phyloP scores from a whole-genome alignment of 352 stramenopile genomes.

The Phytophthora capsici region DNA sequence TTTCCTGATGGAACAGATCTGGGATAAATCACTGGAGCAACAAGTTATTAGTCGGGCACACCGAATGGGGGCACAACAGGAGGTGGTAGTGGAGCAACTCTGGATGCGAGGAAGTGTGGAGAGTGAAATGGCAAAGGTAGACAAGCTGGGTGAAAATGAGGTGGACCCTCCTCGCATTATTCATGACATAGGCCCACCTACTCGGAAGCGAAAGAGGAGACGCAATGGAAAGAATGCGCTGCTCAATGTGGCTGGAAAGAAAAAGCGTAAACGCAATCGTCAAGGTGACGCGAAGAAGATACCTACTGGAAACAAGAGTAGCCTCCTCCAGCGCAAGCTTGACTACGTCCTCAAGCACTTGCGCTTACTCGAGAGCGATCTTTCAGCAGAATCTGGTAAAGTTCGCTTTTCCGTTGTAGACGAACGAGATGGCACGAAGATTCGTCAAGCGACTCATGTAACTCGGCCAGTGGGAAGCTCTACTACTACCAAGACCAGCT shows the following conservation, averaged over 20 bases:
- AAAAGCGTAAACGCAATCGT: constrained; percentile 28
- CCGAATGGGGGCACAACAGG: constrained; percentile 92
- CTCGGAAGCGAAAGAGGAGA: constrained; percentile 20
- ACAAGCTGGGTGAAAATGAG: constrained; percentile 25
- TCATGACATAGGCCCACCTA: constrained; percentile 16
- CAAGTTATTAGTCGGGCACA: constrained; percentile 96
- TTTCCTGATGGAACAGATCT: constrained; percentile 96
- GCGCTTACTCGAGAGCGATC: constrained; percentile 27
- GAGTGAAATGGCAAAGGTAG: constrained; percentile 60
- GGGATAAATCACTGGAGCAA: constrained; percentile 93
- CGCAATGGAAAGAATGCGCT: constrained; percentile 5
- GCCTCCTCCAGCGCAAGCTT: constrained; percentile 38
- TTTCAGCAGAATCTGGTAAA: constrained; percentile 32
- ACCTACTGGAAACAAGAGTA: constrained; percentile 37
- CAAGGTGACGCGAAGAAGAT: constrained; percentile 9
- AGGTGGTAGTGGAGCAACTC: constrained; percentile 92
- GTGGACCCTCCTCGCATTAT: constrained; percentile 4
- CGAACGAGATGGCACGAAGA: constrained; percentile 22
- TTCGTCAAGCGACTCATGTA: constrained; percentile 34
- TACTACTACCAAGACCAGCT: neutral
- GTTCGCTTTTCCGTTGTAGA: constrained; percentile 47
- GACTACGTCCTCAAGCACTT: constrained; percentile 52
- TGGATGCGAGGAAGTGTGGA: constrained; percentile 84
- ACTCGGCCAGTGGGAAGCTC: neutral
- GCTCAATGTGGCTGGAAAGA: constrained; percentile 31